phyloP scores from a whole-genome alignment of 2,329 filamentous ascomycete species.

The Exutisphaerella laricina region DNA sequence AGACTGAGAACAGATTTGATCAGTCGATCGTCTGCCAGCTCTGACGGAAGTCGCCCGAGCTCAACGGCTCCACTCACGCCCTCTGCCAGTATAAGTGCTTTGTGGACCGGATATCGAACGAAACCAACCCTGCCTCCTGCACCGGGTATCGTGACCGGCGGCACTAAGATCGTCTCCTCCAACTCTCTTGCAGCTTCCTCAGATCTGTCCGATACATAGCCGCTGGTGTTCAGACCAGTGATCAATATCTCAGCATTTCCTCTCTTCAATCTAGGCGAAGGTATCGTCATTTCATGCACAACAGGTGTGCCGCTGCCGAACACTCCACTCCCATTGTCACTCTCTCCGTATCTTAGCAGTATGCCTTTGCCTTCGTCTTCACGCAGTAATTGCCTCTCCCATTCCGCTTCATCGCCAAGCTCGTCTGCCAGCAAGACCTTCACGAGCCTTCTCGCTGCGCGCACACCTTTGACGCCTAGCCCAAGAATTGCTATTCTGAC shows the following conservation, averaged over 20 bases:
- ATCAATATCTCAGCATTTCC: conserved; percentile 60
- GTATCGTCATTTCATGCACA: conserved; percentile 56
- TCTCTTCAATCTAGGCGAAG: conserved; percentile 56
- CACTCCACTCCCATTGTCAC: conserved; percentile 45
- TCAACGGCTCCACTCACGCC: conserved; percentile 64
- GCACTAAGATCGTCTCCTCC: conserved; percentile 67
- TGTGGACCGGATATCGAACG: conserved; percentile 78
- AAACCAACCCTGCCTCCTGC: conserved; percentile 59
- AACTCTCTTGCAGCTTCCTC: conserved; percentile 35
- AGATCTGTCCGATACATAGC: conserved; percentile 23
- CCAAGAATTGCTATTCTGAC: conserved; percentile 51
- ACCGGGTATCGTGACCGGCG: conserved; percentile 61
- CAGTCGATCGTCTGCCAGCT: conserved; percentile 36
- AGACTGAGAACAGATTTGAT: conserved; percentile 55
- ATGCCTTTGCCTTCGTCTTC: conserved; percentile 35
- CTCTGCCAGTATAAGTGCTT: conserved; percentile 66
- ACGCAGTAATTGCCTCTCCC: conserved; percentile 41
- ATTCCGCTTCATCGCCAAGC: conserved; percentile 36
- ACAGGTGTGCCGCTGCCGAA: conserved; percentile 45
- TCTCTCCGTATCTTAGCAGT: conserved; percentile 48
- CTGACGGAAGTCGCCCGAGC: conserved; percentile 38
- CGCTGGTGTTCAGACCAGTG: conserved; percentile 48
- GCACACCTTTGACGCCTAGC: conserved; percentile 30
- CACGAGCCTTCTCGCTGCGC: conserved; percentile 59
- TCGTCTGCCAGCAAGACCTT: conserved; percentile 52